Percentiles rank a stretch among this genome's conserved stretches.
Conservation (phyloP, 2,329 filamentous ascomycete genomes). For the Diaporthe ilicicola region DNA sequence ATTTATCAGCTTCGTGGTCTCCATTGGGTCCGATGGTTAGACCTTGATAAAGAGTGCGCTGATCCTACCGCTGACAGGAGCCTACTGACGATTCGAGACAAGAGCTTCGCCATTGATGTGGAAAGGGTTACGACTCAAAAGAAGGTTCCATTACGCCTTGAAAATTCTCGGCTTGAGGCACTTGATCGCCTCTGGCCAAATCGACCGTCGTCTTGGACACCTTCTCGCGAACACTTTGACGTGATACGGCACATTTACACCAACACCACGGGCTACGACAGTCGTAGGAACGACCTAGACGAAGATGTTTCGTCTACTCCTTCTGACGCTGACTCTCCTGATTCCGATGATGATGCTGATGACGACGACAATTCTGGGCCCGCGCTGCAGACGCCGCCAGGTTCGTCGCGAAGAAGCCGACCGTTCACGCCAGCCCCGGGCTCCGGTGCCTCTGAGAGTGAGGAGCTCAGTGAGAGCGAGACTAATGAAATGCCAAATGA, state of each 20-base stretch:
- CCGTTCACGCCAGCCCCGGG: neutral
- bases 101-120: neutral
- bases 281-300: neutral
- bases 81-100: neutral
- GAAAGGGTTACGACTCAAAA: neutral
- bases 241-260: neutral
- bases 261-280: neutral
- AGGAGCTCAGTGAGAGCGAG: neutral
- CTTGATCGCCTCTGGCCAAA: neutral
- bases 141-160: neutral
- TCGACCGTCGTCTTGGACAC: neutral
- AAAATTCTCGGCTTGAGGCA: neutral
- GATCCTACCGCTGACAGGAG: neutral
- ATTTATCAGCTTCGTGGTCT: neutral
- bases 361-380: neutral
- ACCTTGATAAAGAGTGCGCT: neutral
- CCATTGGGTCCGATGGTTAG: rapidly evolving
- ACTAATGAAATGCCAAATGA: neutral
- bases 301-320: too few species aligned
- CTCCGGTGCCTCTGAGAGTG: neutral
- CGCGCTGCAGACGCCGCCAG: neutral
- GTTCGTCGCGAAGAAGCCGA: neutral
- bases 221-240: neutral
- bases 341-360: neutral
- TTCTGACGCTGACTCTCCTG: neutral